phyloP scores from a whole-genome alignment of 148 eudicot genomes.

The Cornus florida region DNA sequence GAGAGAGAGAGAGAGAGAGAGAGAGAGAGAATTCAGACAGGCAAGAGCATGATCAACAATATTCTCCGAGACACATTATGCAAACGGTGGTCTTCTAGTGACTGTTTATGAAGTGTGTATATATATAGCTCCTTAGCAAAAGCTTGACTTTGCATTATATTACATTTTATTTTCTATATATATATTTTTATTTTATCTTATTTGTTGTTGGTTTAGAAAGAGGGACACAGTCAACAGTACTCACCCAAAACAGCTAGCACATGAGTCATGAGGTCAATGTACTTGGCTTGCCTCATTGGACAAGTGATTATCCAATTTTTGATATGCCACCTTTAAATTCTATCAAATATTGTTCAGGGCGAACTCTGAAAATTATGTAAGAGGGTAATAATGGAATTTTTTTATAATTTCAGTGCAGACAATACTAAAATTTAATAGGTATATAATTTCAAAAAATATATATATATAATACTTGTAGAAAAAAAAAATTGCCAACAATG shows the following conservation, averaged over 20 bases:
- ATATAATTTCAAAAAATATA: too few species aligned
- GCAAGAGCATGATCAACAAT: not conserved
- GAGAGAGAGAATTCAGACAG: not conserved
- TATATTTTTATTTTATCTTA: not conserved
- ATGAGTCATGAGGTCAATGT: not conserved
- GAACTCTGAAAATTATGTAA: too few species aligned
- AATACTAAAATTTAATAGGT: too few species aligned
- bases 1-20: constrained; percentile 1
- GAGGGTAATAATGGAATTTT: too few species aligned
- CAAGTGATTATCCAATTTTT: not conserved
- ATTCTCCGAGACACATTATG: not conserved
- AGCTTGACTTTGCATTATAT: not conserved
- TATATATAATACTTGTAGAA: too few species aligned
- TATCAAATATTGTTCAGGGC: too few species aligned
- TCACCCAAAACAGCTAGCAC: not conserved
- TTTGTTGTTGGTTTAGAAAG: not conserved
- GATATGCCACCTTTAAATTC: not conserved
- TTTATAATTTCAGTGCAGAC: too few species aligned
- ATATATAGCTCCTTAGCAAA: not conserved
- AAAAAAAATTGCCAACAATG: too few species aligned
- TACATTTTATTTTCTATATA: not conserved
- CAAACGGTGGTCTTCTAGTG: not conserved
- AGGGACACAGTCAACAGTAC: not conserved
- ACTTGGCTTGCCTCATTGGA: not conserved
- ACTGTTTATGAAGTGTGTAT: not conserved